Evolutionary conservation across 345 rosid genomes (phyloP), one percentile per base, ranked within the genome.

Genomic region (Noccaea caerulescens): DNA sequence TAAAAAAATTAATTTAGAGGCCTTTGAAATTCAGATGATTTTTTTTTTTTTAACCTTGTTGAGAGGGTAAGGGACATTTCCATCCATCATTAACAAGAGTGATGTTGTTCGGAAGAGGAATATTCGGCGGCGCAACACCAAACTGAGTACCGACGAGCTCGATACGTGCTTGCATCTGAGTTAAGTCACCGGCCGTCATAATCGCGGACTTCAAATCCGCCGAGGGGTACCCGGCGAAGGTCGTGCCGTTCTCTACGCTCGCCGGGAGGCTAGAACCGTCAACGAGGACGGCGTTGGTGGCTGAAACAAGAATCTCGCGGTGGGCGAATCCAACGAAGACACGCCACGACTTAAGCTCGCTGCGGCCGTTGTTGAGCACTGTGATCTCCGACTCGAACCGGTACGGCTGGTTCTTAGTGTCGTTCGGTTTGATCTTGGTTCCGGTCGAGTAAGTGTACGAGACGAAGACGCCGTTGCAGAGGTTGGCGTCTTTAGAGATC

Each of bases 71-170:
- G 23, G 87, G 87, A 62, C 98, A 95, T 41, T 14, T 6, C 75
- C 80, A 95, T 0, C 98, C 99, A 79, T 92, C 96, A 77, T 88
- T 88, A 77, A 82, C 90, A 36, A 95, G 88, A 38, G 81, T 52
- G 36, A 95, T 81, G 42, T 80, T 86, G 1, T 72, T 52, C 6
- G 99, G 99, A 80, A 87, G 73, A 8, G 99, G 99, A 42, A 81
- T 85, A 47, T 1, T 61, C 38, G 86, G 92, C 23, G 86, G 71
- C 33, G 82, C 81, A 55, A 87, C 93, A 10, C 98, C 93, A 50
- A 95, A 95, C 88, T 89, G 93, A 34, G 99, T 95, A 69, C 99
- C 99, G 18, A 89, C 61, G 23, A 95, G 66, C 73, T 86, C 66
- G 38, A 95, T 83, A 77, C 82, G 88, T 10, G 83, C 88, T 63